phyloP scores from a whole-genome alignment of 192 early-diverging fungal species.

The Helicostylum pulchrum region DNA sequence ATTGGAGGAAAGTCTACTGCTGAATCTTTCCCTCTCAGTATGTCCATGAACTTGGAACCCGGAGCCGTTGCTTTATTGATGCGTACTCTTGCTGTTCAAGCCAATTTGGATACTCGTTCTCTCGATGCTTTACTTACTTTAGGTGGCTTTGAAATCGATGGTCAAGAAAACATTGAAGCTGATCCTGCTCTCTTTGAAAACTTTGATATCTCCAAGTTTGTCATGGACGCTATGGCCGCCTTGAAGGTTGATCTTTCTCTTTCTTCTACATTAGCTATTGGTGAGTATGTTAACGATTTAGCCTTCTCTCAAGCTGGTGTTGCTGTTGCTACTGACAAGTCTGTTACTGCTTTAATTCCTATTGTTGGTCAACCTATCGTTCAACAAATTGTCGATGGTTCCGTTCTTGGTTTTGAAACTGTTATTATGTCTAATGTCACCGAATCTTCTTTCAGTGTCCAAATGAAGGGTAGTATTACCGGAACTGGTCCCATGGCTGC shows the following conservation, averaged over 20 bases:
- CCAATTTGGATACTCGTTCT: constrained; percentile 41
- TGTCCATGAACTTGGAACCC: constrained; percentile 53
- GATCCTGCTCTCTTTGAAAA: constrained; percentile 35
- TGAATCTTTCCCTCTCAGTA: constrained; percentile 24
- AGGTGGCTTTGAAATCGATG: constrained; percentile 36
- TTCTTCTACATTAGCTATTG: constrained; percentile 42
- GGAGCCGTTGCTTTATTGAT: constrained; percentile 45
- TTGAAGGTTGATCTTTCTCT: constrained; percentile 51
- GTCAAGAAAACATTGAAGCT: constrained; percentile 27
- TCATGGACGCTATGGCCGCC: constrained; percentile 45
- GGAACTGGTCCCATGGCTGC: constrained; percentile 49
- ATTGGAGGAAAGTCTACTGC: constrained; percentile 42
- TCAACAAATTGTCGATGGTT: constrained; percentile 44
- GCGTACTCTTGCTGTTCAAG: constrained; percentile 41
- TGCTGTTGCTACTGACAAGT: constrained; percentile 43
- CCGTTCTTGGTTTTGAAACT: constrained; percentile 37
- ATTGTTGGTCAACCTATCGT: constrained; percentile 57
- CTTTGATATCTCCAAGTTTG: constrained; percentile 46
- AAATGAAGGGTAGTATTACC: constrained; percentile 44
- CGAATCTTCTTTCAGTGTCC: constrained; percentile 41
- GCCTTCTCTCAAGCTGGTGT: constrained; percentile 42
- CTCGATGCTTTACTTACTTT: constrained; percentile 45
- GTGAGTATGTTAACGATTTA: constrained; percentile 48
- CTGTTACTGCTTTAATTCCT: constrained; percentile 47
- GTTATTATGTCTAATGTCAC: constrained; percentile 39